Conservation (phyloP, 768 basidiomycete genomes). For the Collybiopsis confluens region DNA sequence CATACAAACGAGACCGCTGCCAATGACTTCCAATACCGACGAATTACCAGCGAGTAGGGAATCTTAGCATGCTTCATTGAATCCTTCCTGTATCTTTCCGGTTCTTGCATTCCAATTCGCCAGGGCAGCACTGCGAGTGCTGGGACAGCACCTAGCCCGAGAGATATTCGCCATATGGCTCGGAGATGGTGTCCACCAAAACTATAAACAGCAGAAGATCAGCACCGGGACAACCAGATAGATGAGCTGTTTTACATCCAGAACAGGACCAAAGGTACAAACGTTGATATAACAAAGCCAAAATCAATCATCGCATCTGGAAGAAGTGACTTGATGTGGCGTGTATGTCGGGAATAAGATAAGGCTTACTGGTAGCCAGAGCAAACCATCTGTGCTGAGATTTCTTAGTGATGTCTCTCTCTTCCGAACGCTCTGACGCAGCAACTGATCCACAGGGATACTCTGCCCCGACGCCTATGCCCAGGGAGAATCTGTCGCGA, state of each 20-base stretch:
- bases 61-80: conserved; percentile 74
- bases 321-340: background rate
- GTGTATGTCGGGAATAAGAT: conserved; percentile 1
- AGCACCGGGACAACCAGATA: no score
- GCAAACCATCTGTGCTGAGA: conserved; percentile 86
- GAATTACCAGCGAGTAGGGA: conserved; percentile 73
- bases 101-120: conserved; percentile 84
- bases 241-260: no score
- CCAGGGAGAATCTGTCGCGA: conserved; percentile 68
- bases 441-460: conserved; percentile 91
- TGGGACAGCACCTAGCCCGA: conserved; percentile 81
- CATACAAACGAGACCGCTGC: conserved; percentile 74
- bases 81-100: conserved; percentile 65
- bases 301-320: conserved; percentile 82
- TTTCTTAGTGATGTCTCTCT: conserved; percentile 69
- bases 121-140: conserved; percentile 80
- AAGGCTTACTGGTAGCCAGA: conserved; percentile 74
- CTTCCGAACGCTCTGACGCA: conserved; percentile 87
- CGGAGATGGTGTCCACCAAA: conserved; percentile 50
- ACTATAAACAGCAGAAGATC: conserved; percentile 62
- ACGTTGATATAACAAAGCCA: conserved; percentile 75
- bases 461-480: conserved; percentile 85
- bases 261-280: conserved; percentile 79
- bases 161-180: conserved; percentile 82
- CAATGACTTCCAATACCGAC: conserved; percentile 73